Evolutionary conservation across 352 stramenopile species (phyloP), one percentile per base, ranked within the genome.

Genomic region (Pythium phragmitis): DNA sequence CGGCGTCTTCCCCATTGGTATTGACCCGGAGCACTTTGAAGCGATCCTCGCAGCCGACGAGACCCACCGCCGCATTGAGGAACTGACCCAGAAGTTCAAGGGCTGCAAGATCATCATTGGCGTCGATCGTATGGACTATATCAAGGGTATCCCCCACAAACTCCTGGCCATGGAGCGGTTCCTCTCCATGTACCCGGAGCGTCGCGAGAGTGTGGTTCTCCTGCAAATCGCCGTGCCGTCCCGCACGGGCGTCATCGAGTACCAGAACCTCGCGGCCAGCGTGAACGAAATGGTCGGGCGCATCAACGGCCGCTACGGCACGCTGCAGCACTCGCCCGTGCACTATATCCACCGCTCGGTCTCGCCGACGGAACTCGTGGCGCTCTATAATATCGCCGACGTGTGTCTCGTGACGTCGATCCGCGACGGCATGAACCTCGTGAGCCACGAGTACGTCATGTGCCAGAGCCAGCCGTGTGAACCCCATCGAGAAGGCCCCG

Each of bases 191-290:
- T 88, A 94, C 57, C 87, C 89, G 0, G 82, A 98, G 59, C 96
- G 88, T 66, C 82, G 89, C 19, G 92, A 94, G 16, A 96, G 96
- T 68, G 91, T 98, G 54, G 88, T 97, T 30, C 65, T 98, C 7
- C 88, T 98, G 47, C 93, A 98, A 74, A 96, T 99, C 46, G 96
- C 85, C 16, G 96, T 99, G 39, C 96, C 92, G 16, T 94, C 82
- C 6, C 80, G 89, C 11, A 88, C 75, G 8, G 84, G 88, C 28
- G 86, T 96, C 16, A 61, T 86, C 28, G 89, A 96, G 72, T 96
- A 96, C 60, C 85, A 93, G 57, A 76, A 89, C 52, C 60, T 96
- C 52, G 81, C 71, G 33, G 82, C 83, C 9, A 89, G 85, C 50
- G 83, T 97, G 56, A 96, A 96, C 50, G 85, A 96, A 55, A 80